A percentile compares a stretch with the other conserved stretches of the same genome.
phyloP scores from a whole-genome alignment of 305 asterid species.

The Plantago lanceolata region DNA sequence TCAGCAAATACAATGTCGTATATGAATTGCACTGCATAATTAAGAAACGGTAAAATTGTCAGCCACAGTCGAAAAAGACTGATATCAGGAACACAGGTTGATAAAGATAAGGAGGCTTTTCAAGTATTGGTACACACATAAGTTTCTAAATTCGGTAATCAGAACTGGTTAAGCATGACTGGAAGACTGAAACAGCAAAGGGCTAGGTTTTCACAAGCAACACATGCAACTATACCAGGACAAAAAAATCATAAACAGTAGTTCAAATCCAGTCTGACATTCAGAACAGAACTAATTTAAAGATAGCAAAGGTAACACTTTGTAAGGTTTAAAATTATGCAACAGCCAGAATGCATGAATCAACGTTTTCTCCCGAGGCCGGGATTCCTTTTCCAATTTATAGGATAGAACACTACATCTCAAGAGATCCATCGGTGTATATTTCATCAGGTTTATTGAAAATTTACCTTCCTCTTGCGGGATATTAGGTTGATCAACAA shows the following conservation, averaged over 20 bases:
- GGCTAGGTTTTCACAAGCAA: not conserved
- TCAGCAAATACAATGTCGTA: slow-evolving; percentile 63
- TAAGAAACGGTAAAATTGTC: not conserved
- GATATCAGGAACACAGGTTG: not conserved
- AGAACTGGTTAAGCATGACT: no score
- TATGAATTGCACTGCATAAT: slow-evolving; percentile 52
- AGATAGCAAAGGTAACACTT: no score
- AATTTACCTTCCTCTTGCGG: slow-evolving; percentile 66
- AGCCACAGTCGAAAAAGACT: not conserved
- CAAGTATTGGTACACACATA: no score
- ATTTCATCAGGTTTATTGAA: not conserved
- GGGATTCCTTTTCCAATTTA: no score
- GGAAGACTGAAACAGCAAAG: no score
- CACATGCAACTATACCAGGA: not conserved
- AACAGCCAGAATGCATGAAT: no score
- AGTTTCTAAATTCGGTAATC: no score
- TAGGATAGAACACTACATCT: not conserved
- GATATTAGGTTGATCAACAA: slow-evolving; percentile 81
- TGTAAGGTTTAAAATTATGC: no score
- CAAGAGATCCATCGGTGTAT: not conserved
- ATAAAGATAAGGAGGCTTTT: not conserved
- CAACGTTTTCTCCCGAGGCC: no score
- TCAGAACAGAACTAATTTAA: no score
- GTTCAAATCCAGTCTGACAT: not conserved
- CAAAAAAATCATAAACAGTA: not conserved